phyloP scores from a whole-genome alignment of 2,329 filamentous ascomycete species.

The Fusarium chaquense region DNA sequence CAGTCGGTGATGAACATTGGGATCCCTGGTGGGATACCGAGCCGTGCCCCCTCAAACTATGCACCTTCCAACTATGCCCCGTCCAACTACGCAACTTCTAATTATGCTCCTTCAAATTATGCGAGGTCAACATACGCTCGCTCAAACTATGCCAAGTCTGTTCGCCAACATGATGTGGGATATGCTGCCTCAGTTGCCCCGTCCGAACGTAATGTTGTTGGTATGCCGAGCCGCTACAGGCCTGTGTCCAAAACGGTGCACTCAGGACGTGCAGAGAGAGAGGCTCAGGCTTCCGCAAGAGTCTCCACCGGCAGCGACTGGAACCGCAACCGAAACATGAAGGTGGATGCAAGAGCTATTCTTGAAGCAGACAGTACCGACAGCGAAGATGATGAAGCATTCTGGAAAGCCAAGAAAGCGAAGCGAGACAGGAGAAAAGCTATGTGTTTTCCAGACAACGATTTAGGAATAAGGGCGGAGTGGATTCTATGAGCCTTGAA shows the following conservation, averaged over 20 bases:
- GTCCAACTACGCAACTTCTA: background rate
- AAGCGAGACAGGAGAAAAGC: conserved; percentile 32
- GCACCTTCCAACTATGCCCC: conserved; percentile 4
- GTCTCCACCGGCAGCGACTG: background rate
- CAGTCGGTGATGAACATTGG: background rate
- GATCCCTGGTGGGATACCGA: background rate
- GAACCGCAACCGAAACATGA: background rate
- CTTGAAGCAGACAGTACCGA: conserved; percentile 10
- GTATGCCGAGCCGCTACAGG: conserved; percentile 35
- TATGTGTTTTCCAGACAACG: conserved; percentile 19
- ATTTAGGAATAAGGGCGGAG: conserved; percentile 10
- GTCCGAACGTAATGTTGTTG: conserved; percentile 32
- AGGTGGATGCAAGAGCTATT: background rate
- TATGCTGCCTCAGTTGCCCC: conserved; percentile 31
- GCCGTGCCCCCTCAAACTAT: background rate
- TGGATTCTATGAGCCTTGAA: conserved; percentile 6
- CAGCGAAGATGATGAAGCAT: conserved; percentile 22
- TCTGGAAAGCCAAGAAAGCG: conserved; percentile 26
- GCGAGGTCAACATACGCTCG: conserved; percentile 14
- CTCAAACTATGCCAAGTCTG: conserved; percentile 22
- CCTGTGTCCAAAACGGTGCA: conserved; percentile 22
- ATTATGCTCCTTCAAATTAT: background rate
- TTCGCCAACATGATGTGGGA: background rate
- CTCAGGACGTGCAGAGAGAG: background rate
- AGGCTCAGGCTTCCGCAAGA: background rate